phyloP scores from a whole-genome alignment of 352 stramenopile genomes.

The Phytophthora melonis region DNA sequence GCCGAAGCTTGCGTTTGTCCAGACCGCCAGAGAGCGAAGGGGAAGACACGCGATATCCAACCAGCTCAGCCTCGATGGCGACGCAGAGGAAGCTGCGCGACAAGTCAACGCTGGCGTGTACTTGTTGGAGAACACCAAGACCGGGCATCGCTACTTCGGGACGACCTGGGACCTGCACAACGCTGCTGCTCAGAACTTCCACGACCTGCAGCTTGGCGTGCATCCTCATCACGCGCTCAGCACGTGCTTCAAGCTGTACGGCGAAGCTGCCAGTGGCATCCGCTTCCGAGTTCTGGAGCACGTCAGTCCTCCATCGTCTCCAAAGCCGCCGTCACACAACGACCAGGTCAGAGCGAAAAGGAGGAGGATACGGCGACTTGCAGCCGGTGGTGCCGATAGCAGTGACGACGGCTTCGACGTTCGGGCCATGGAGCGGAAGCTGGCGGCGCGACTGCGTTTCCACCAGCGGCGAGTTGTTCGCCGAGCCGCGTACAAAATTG shows the following conservation, averaged over 20 bases:
- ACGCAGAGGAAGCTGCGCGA: constrained; percentile 23
- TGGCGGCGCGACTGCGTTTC: constrained; percentile 47
- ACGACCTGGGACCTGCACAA: constrained; percentile 82
- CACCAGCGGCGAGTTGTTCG: constrained; percentile 44
- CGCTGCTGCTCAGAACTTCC: constrained; percentile 55
- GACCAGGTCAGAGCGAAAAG: constrained; percentile 17
- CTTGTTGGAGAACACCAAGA: constrained; percentile 67
- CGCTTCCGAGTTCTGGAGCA: constrained; percentile 68
- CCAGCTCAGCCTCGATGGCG: constrained; percentile 27
- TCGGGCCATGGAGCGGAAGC: constrained; percentile 57
- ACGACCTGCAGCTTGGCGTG: constrained; percentile 48
- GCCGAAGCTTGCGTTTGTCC: constrained; percentile 35
- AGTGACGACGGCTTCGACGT: constrained; percentile 54
- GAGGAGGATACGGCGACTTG: constrained; percentile 15
- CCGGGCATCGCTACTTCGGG: constrained; percentile 66
- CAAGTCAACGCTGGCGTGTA: constrained; percentile 78
- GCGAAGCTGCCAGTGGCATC: constrained; percentile 48
- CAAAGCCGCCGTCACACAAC: constrained; percentile 2
- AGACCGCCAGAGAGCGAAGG: constrained; percentile 14
- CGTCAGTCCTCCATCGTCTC: constrained; percentile 32
- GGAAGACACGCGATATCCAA: constrained; percentile 37
- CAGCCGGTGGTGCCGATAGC: constrained; percentile 4
- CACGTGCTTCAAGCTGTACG: constrained; percentile 56
- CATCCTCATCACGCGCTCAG: constrained; percentile 61
- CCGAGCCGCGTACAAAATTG: constrained; percentile 46